phyloP scores from a whole-genome alignment of 192 early-diverging fungal genomes.

The Linderina pennispora region DNA sequence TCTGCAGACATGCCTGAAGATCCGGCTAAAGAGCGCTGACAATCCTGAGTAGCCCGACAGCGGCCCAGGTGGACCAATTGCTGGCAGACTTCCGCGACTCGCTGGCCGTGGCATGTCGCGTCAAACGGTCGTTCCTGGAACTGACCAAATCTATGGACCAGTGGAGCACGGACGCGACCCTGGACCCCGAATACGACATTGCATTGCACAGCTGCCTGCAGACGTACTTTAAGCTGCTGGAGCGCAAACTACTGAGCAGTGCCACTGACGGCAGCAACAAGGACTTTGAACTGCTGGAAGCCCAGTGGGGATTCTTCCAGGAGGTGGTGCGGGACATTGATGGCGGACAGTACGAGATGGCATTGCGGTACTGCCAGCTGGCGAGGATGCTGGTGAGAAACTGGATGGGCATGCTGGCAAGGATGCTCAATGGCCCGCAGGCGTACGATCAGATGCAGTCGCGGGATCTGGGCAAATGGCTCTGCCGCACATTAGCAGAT shows the following conservation, averaged over 20 bases:
- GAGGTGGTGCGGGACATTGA: constrained; percentile 63
- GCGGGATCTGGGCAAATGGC: constrained; percentile 37
- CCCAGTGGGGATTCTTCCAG: constrained; percentile 76
- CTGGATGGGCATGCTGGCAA: constrained; percentile 23
- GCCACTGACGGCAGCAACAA: constrained; percentile 53
- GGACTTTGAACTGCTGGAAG: constrained; percentile 75
- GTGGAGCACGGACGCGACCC: constrained; percentile 63
- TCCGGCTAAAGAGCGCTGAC: constrained; percentile 61
- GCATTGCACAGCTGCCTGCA: constrained; percentile 65
- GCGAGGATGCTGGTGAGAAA: constrained; percentile 24
- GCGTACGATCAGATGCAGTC: constrained; percentile 29
- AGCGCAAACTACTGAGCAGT: constrained; percentile 60
- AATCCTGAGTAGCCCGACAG: constrained; percentile 32
- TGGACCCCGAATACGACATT: constrained; percentile 62
- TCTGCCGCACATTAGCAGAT: constrained; percentile 37
- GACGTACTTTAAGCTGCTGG: constrained; percentile 73
- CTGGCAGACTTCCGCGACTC: constrained; percentile 73
- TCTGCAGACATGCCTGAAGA: constrained; percentile 73
- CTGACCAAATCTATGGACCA: constrained; percentile 53
- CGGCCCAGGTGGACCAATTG: constrained; percentile 63
- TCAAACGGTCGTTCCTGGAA: constrained; percentile 64
- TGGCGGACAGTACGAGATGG: constrained; percentile 67
- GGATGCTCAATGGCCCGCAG: constrained; percentile 26
- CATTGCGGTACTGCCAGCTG: constrained; percentile 66
- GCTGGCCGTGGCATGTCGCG: constrained; percentile 61